Conservation (phyloP, 441 rosid genomes). For the Cnidoscolus chayamansa region DNA sequence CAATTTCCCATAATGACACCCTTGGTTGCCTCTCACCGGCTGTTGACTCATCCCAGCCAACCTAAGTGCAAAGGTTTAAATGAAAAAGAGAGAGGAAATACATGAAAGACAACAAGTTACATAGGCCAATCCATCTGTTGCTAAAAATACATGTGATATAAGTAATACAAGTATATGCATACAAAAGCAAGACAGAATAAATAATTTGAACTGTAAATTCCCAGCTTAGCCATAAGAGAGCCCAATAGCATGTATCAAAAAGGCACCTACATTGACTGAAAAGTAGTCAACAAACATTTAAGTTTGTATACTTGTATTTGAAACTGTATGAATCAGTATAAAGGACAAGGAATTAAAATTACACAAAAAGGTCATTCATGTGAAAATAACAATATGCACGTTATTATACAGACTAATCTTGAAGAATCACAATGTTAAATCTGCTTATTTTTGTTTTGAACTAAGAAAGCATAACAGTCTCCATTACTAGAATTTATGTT, state of each 20-base stretch:
- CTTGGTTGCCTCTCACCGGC: conserved; percentile 96
- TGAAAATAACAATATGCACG: not conserved
- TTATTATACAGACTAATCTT: not conserved
- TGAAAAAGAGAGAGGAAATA: not conserved
- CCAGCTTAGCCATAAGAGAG: not conserved
- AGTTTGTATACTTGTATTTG: not conserved
- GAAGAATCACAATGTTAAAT: not conserved
- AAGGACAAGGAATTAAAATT: no score
- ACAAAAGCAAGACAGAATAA: not conserved
- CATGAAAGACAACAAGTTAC: not conserved
- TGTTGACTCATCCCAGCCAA: conserved; percentile 97
- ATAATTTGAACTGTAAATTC: not conserved
- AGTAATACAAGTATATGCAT: no score
- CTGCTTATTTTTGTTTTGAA: not conserved
- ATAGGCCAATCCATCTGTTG: not conserved
- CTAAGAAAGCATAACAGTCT: not conserved
- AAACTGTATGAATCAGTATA: not conserved
- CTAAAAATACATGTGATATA: no score
- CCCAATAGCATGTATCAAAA: not conserved
- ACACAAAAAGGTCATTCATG: no score
- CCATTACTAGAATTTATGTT: not conserved
- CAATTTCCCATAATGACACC: conserved; percentile 94
- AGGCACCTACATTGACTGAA: not conserved
- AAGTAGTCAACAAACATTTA: not conserved
- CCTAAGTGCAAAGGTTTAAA: conserved; percentile 40